Evolutionary conservation across 768 basidiomycete species (phyloP).

Genomic region (Antrodiella citrinella): DNA sequence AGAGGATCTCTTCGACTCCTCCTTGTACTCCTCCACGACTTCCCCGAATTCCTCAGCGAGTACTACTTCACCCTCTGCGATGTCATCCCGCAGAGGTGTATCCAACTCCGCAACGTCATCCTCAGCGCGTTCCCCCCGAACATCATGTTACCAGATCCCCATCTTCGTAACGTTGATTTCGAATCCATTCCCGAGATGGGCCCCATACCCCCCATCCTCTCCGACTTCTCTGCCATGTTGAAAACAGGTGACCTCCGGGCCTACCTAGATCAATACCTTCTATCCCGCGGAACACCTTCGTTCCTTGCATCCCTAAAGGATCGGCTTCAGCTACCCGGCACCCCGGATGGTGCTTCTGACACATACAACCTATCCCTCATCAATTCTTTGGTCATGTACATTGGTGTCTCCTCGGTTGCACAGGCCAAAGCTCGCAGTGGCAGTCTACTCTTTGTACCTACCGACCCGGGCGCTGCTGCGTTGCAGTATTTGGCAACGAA

Average conservation of each 20-base stretch:
- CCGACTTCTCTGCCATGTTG: slow-evolving; percentile 82
- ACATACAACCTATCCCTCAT: slow-evolving; percentile 83
- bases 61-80: slow-evolving; percentile 96
- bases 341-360: slow-evolving; percentile 41
- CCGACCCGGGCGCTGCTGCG: slow-evolving; percentile 78
- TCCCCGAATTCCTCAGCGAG: slow-evolving; percentile 96
- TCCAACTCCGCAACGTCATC: slow-evolving; percentile 94
- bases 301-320: slow-evolving; percentile 77
- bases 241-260: slow-evolving; percentile 72
- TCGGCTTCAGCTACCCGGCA: slow-evolving; percentile 47
- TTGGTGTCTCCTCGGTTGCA: slow-evolving; percentile 88
- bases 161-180: slow-evolving; percentile 65
- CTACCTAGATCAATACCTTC: slow-evolving; percentile 79
- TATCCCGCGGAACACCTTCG: slow-evolving; percentile 63
- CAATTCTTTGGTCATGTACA: slow-evolving; percentile 92
- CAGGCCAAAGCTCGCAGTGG: slow-evolving; percentile 84
- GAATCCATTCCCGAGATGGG: slow-evolving; percentile 86
- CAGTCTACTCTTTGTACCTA: slow-evolving; percentile 69
- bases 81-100: slow-evolving; percentile 84
- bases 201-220: slow-evolving; percentile 82
- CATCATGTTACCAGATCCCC: slow-evolving; percentile 77
- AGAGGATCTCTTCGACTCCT: slow-evolving; percentile 85
- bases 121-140: slow-evolving; percentile 89
- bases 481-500: slow-evolving; percentile 77
- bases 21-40: slow-evolving; percentile 94